These are phyloP conservation scores for Elasticomyces elasticus DNA, from an alignment of 495 filamentous ascomycete species.

Conservation along the genomic window DNA sequence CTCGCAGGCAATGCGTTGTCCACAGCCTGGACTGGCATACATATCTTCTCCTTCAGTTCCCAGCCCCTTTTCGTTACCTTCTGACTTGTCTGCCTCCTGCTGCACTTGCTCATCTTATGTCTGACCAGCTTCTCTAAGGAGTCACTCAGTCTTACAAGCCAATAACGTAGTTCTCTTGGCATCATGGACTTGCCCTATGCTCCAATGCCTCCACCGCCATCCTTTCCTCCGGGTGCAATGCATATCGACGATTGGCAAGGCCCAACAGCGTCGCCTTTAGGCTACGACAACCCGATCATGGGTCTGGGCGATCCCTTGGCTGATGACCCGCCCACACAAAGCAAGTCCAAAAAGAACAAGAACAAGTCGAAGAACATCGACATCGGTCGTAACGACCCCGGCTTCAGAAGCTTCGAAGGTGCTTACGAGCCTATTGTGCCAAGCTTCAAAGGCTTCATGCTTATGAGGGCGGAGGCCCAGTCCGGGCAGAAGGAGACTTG, in stretches of 20 bases:
- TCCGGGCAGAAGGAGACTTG: conserved; percentile 5
- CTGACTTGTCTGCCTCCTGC: neutral
- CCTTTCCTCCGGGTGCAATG: neutral
- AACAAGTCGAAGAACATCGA: neutral
- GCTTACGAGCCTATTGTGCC: neutral
- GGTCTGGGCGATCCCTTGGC: neutral
- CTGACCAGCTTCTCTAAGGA: neutral
- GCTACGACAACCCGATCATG: neutral
- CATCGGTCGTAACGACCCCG: neutral
- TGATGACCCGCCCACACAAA: neutral
- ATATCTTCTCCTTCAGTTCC: neutral
- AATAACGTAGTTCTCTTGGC: neutral
- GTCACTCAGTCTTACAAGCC: neutral
- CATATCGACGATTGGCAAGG: neutral
- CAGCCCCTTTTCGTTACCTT: neutral
- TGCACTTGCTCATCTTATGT: neutral
- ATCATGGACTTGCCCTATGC: neutral
- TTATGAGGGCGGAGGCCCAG: neutral
- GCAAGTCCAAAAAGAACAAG: conserved; percentile 1
- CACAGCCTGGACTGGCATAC: neutral
- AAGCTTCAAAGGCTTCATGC: conserved; percentile 4
- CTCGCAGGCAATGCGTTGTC: neutral
- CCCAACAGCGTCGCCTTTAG: neutral
- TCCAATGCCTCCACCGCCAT: neutral
- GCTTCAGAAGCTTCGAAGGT: conserved; percentile 6